Evolutionary conservation across 2,329 filamentous ascomycete species (phyloP).

Genomic region (Penicillium glabrum): DNA sequence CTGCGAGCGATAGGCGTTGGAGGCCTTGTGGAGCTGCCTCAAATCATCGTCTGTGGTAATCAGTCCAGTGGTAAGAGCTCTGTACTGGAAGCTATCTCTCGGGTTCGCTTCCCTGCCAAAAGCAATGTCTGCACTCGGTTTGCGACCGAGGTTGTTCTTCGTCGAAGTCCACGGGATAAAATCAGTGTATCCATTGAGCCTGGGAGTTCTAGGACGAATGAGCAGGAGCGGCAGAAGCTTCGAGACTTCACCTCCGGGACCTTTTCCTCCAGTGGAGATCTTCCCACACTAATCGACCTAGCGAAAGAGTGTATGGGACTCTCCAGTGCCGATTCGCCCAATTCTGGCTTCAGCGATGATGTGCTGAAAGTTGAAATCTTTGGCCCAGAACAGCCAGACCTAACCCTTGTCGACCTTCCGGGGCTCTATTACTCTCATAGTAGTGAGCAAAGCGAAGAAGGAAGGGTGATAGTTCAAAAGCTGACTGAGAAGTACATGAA

Average conservation of each 20-base stretch:
- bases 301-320: conserved; percentile 56
- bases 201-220: conserved; percentile 18
- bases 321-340: conserved; percentile 1
- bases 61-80: conserved; percentile 65
- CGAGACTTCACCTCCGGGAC: conserved; percentile 9
- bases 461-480: conserved; percentile 50
- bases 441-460: conserved; percentile 52
- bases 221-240: conserved; percentile 5
- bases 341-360: conserved; percentile 38
- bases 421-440: conserved; percentile 58
- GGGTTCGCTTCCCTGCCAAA: conserved; percentile 59
- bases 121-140: conserved; percentile 60
- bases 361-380: conserved; percentile 61
- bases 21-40: conserved; percentile 51
- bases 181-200: conserved; percentile 49
- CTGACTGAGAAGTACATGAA: conserved; percentile 57
- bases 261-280: conserved; percentile 20
- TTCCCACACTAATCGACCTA: conserved; percentile 52
- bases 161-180: conserved; percentile 33
- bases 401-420: conserved; percentile 64
- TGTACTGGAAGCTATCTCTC: conserved; percentile 63
- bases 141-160: conserved; percentile 60
- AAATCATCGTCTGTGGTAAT: conserved; percentile 61
- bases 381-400: conserved; percentile 60
- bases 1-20: conserved; percentile 53